These are phyloP conservation scores for Tricholoma furcatifolium DNA, from an alignment of 768 basidiomycete genomes.

Conservation along the genomic window DNA sequence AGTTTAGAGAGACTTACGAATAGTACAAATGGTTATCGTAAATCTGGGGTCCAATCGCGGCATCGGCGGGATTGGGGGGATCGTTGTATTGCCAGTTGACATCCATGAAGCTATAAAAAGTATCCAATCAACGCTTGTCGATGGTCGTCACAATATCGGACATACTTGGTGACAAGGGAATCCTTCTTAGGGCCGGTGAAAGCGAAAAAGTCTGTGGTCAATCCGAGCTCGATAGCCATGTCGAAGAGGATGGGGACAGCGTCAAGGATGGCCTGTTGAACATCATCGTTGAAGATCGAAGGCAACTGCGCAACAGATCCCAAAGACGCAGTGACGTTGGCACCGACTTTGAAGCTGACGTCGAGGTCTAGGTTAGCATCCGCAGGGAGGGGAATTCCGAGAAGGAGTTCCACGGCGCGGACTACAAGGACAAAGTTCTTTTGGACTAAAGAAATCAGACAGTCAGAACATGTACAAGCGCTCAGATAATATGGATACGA, in stretches of 20 bases:
- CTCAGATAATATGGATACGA: slow-evolving; percentile 19
- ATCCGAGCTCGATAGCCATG: slow-evolving; percentile 24
- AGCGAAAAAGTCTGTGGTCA: slow-evolving; percentile 20
- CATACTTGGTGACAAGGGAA: slow-evolving; percentile 37
- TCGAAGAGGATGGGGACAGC: slow-evolving; percentile 36
- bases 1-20: slow-evolving; percentile 39
- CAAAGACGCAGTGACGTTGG: slow-evolving; percentile 28
- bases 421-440: slow-evolving; percentile 67
- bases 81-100: slow-evolving; percentile 72
- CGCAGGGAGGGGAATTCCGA: slow-evolving; percentile 51
- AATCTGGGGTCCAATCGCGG: slow-evolving; percentile 63
- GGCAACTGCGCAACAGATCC: slow-evolving; percentile 10
- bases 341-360: not conserved
- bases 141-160: not conserved
- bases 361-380: not conserved
- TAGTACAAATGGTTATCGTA: slow-evolving; percentile 86
- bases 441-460: slow-evolving; percentile 46
- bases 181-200: slow-evolving; percentile 13
- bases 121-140: slow-evolving; percentile 4
- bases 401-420: slow-evolving; percentile 58
- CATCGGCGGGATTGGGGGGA: slow-evolving; percentile 70
- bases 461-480: slow-evolving; percentile 1
- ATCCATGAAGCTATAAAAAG: slow-evolving; percentile 70
- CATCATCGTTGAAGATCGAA: slow-evolving; percentile 25
- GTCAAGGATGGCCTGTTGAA: slow-evolving; percentile 29